Evolutionary conservation across 2,329 filamentous ascomycete species (phyloP).

Genomic region (Alternaria ventricosa): DNA sequence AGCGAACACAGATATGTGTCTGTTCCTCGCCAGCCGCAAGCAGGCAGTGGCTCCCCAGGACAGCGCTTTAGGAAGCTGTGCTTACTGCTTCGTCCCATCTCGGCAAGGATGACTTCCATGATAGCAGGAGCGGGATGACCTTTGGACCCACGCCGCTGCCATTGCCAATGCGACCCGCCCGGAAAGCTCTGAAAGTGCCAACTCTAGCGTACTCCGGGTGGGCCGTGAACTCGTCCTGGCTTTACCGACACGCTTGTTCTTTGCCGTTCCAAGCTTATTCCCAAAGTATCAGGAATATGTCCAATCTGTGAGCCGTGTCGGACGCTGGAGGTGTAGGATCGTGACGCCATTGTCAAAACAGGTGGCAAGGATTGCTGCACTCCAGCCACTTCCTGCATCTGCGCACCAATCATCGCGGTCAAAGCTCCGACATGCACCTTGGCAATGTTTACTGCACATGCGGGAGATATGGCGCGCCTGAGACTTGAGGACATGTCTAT

Average conservation of each 20-base stretch:
- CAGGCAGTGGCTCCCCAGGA: not conserved
- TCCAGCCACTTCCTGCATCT: slow-evolving; percentile 8
- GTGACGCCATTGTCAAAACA: slow-evolving; percentile 10
- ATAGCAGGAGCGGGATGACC: slow-evolving; percentile 9
- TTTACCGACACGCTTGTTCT: not conserved
- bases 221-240: slow-evolving; percentile 4
- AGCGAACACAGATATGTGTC: not conserved
- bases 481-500: not conserved
- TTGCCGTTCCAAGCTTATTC: not conserved
- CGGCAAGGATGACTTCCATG: not conserved
- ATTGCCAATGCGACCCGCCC: slow-evolving; percentile 4
- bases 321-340: not conserved
- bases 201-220: slow-evolving; percentile 6
- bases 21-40: not conserved
- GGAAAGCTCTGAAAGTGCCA: slow-evolving; percentile 1
- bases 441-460: not conserved
- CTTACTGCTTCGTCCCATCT: not conserved
- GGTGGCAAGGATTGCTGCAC: slow-evolving; percentile 4
- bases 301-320: slow-evolving; percentile 3
- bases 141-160: slow-evolving; percentile 5
- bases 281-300: not conserved
- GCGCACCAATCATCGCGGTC: slow-evolving; percentile 7
- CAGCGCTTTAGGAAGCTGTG: slow-evolving; percentile 1
- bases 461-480: not conserved
- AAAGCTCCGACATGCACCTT: slow-evolving; percentile 7